Evolutionary conservation across 371 early-diverging fungal species (phyloP).

Genomic region (Zychaea mexicana): DNA sequence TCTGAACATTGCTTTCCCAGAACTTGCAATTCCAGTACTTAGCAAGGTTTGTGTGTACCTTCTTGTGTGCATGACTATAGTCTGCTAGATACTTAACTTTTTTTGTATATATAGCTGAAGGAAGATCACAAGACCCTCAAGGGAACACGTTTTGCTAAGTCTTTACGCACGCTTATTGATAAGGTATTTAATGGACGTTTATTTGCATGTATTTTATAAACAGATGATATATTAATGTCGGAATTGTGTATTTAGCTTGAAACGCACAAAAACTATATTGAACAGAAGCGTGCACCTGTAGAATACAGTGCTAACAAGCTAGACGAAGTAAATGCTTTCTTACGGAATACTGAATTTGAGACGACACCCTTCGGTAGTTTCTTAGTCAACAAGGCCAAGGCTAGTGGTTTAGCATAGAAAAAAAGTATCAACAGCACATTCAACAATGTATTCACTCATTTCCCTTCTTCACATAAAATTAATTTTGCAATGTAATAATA

Average conservation of each 20-base stretch:
- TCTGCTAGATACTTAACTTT: not conserved
- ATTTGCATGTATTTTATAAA: not conserved
- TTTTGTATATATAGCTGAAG: slow-evolving; percentile 48
- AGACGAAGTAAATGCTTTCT: slow-evolving; percentile 60
- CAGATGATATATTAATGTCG: not conserved
- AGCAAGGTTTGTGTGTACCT: slow-evolving; percentile 53
- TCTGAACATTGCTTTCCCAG: slow-evolving; percentile 91
- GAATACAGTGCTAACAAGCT: slow-evolving; percentile 80
- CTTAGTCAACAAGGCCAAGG: slow-evolving; percentile 31
- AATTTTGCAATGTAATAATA: not conserved
- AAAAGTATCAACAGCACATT: not conserved
- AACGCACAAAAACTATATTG: slow-evolving; percentile 76
- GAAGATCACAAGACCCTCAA: slow-evolving; percentile 52
- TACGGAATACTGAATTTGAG: slow-evolving; percentile 53
- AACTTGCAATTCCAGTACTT: slow-evolving; percentile 79
- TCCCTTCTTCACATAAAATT: not conserved
- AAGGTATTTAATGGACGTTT: slow-evolving; percentile 49
- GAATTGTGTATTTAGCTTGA: slow-evolving; percentile 51
- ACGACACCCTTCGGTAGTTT: slow-evolving; percentile 68
- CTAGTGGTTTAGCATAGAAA: not conserved
- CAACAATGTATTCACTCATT: not conserved
- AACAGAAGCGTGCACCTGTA: slow-evolving; percentile 70
- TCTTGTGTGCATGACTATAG: not conserved
- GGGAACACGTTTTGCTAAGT: slow-evolving; percentile 72
- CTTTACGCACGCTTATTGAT: slow-evolving; percentile 77